phyloP scores from a whole-genome alignment of 768 basidiomycete species.

The Rhodosporidiobolus odoratus region DNA sequence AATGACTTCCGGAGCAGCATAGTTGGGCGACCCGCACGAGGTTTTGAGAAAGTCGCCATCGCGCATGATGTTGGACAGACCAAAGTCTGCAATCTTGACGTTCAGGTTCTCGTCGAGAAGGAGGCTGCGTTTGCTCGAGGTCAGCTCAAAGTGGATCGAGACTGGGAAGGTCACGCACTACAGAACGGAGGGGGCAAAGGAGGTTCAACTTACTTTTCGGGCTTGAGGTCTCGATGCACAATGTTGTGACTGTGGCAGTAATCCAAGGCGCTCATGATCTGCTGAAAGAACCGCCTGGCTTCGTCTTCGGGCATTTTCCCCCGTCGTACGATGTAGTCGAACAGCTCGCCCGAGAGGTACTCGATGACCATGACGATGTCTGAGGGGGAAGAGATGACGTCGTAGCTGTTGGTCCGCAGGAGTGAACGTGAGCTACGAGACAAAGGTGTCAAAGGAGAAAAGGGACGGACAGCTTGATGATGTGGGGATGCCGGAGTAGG shows the following conservation, averaged over 20 bases:
- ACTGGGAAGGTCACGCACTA: not conserved
- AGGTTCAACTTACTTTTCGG: constrained; percentile 62
- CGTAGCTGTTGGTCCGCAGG: constrained; percentile 48
- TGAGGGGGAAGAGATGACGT: constrained; percentile 77
- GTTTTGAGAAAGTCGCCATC: constrained; percentile 97
- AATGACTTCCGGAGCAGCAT: constrained; percentile 97
- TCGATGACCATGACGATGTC: constrained; percentile 99
- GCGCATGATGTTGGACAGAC: constrained; percentile 87
- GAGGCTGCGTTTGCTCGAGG: constrained; percentile 47
- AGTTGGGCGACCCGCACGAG: constrained; percentile 96
- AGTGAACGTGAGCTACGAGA: not conserved
- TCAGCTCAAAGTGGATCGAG: not conserved
- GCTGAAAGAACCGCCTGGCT: constrained; percentile 93
- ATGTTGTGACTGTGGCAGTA: constrained; percentile 95
- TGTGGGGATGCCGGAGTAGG: constrained; percentile 86
- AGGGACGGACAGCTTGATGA: constrained; percentile 77
- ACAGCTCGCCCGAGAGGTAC: constrained; percentile 90
- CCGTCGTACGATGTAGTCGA: constrained; percentile 94
- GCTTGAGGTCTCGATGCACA: constrained; percentile 96
- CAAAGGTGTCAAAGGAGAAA: constrained; percentile 11
- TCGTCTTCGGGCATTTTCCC: constrained; percentile 82
- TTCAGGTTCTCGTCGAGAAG: constrained; percentile 60
- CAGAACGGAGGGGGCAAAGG: not conserved
- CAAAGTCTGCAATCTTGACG: constrained; percentile 98
- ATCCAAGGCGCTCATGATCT: constrained; percentile 94